Conservation (phyloP, 345 rosid genomes). For the Abelmoschus esculentus region DNA sequence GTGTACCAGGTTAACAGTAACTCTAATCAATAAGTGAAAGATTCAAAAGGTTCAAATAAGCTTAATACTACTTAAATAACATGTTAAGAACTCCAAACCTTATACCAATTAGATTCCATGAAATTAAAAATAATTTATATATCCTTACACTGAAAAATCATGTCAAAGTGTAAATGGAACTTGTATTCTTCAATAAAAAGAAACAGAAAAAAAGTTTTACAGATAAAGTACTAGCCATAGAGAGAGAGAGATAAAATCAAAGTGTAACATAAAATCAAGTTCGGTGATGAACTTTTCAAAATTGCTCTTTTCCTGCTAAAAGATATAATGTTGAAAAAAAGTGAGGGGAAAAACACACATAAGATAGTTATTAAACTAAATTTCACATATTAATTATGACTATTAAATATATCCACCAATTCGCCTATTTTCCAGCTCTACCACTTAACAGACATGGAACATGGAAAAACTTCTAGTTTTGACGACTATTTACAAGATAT, state of each 20-base stretch:
- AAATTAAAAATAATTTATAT: background rate
- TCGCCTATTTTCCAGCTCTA: background rate
- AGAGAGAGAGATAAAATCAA: background rate
- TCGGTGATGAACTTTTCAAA: background rate
- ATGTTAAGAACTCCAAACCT: background rate
- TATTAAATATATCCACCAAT: background rate
- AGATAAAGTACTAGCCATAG: background rate
- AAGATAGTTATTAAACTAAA: background rate
- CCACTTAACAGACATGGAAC: background rate
- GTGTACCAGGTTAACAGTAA: constrained; percentile 10
- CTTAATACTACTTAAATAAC: background rate
- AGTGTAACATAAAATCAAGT: background rate
- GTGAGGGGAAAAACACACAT: background rate
- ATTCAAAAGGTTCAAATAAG: background rate
- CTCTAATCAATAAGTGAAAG: background rate
- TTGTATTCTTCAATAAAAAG: background rate
- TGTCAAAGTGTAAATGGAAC: background rate
- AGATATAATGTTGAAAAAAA: background rate
- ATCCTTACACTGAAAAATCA: background rate
- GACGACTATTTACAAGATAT: background rate
- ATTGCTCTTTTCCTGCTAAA: background rate
- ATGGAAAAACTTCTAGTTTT: background rate
- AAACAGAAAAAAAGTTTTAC: background rate
- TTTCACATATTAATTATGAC: background rate
- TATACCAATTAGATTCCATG: background rate